Evolutionary conservation across 768 basidiomycete genomes (phyloP), one percentile per base, ranked within the genome.

Genomic region (Boletus bicolor): DNA sequence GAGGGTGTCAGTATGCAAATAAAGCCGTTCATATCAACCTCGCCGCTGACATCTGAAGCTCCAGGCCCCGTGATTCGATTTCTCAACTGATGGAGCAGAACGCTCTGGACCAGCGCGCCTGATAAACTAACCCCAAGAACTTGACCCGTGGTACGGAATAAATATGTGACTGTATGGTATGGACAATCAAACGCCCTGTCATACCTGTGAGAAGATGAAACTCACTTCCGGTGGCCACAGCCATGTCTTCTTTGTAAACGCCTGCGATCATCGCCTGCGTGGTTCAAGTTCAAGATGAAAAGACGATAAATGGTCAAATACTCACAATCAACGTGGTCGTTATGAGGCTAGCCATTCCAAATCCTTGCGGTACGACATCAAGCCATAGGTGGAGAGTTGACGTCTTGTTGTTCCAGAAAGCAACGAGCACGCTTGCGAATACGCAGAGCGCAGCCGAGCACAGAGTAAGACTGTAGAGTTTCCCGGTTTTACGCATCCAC

Each of bases 141-240:
- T 76, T 98, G 96, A 3, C 95, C 95, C 17, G 91, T 89, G 8
- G 93, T 94, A 59, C 95, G 79, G 77, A 95, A 96, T 45, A 97
- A 78, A 72, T 98, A 98, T 34, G 90, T 91, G 64, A 95, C 93
- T 96, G 63, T 17, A 45, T 41, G 52, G 30, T n/a, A 45, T 43
- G 21, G 5, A 49, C 28, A n/a, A 49, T 51, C 37, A 66, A 58
- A 52, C 46, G 36, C 24, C 34, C 19, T 11, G n/a, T 48, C 42
- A 57, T 49, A 36, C 26, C 38, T 53, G 41, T 52, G 53, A 49
- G 48, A 57, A 58, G 35, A 49, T 51, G 51, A 30, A 60, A 77
- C 89, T 76, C 74, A 94, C 93, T 89, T 69, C 93, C 93, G 35
- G 89, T 95, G 49, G 91, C 92, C 42, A 96, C 85, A 11, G 93